Base-by-base conservation (phyloP, 176 grass and related monocot genomes). In the Elymus sibiricus region DNA sequence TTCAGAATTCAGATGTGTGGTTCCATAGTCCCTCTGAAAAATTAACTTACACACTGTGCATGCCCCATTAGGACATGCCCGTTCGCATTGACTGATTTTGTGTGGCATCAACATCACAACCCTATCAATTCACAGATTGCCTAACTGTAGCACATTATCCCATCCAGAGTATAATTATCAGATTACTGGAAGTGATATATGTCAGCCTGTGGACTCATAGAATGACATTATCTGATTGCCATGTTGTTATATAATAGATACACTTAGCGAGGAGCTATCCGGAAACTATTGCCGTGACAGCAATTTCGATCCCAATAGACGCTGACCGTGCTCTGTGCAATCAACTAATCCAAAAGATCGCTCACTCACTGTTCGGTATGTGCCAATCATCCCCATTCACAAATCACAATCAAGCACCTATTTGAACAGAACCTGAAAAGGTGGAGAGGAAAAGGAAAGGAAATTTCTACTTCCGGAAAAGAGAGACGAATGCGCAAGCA, bases 1-100 rank as follows among this genome's bases (percentile, higher is more conserved):
- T 89, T 27, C 24, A 84, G 82, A 55, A 34, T 89, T 27, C 24
- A 84, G 82, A 55, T 58, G 56, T 11, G 25, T 58, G 64, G 11
- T 35, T 35, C 24, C n/a, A 9, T 59, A 72, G 25, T 64, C 19
- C 31, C n/a, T 51, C 22, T 35, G 40, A 64, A 64, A 53, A 79
- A 4, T 17, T 8, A 46, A 9, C 62, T 51, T 65, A 31, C 69
- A 74, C 0, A 11, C 27, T 56, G 61, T 75, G 28, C 61, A 51
- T 77, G 68, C 9, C 64, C 1, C 5, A 79, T 8, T 7, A 67
- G 51, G 1, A 4, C 21, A 76, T 64, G 27, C 68, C 49, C 24
- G 24, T 70, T 39, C 16, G 28, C 83, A 78, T n/a, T 74, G 70
- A 34, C 40, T 26, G 39, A 27, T 47, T 1, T 53, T 67, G 60